Percentiles rank a stretch among this genome's conserved stretches.
phyloP scores from a whole-genome alignment of 2,329 filamentous ascomycete species.

The Fusarium pininemorale region DNA sequence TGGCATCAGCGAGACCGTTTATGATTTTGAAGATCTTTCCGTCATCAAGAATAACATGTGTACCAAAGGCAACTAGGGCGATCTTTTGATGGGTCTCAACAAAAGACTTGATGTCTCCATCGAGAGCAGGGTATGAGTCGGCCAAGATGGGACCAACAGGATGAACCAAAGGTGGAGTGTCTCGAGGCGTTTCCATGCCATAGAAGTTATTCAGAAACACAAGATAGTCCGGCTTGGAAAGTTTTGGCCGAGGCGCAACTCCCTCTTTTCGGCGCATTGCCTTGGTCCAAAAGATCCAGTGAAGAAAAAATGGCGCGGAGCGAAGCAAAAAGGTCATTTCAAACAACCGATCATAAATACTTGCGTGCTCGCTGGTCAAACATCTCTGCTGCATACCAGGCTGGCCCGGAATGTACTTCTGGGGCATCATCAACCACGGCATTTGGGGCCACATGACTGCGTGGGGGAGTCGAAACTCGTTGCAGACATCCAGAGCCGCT shows the following conservation, averaged over 20 bases:
- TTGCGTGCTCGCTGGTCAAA: constrained; percentile 1
- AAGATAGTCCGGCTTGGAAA: background rate
- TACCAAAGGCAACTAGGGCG: constrained; percentile 1
- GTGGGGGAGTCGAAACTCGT: background rate
- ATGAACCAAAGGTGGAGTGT: background rate
- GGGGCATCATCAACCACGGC: constrained; percentile 10
- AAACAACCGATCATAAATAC: background rate
- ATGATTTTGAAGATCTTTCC: background rate
- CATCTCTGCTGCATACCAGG: constrained; percentile 1
- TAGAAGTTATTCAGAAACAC: constrained; percentile 6
- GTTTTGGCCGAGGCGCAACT: background rate
- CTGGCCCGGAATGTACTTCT: constrained; percentile 1
- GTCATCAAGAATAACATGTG: background rate
- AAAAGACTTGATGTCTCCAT: background rate
- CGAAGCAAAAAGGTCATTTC: background rate
- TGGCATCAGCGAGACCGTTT: background rate
- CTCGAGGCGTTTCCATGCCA: constrained; percentile 1
- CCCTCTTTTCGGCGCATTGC: background rate
- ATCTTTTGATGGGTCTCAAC: background rate
- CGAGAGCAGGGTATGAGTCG: background rate
- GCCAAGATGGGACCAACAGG: background rate
- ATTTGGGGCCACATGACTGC: constrained; percentile 6
- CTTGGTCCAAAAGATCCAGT: background rate
- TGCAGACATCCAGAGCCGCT: background rate
- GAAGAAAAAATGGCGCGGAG: background rate